Conservation (phyloP, 495 filamentous ascomycete genomes). For the Neurospora terricola region DNA sequence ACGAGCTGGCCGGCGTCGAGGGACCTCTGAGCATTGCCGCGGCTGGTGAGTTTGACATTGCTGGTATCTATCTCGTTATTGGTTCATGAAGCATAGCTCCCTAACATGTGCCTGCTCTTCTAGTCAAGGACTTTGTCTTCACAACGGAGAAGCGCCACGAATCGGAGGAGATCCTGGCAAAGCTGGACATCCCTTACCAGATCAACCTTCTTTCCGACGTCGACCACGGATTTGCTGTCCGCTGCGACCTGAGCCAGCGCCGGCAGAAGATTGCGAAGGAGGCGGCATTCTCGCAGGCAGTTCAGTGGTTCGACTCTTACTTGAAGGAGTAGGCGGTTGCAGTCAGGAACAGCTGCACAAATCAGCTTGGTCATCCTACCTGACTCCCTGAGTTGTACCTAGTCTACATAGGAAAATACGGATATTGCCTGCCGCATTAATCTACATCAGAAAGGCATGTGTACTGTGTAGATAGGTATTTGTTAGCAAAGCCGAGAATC, state of each 20-base stretch:
- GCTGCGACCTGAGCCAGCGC: not conserved
- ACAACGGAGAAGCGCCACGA: not conserved
- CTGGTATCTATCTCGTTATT: not conserved
- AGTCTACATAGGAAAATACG: no score
- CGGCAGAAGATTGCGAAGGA: not conserved
- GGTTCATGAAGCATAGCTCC: not conserved
- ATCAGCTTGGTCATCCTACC: no score
- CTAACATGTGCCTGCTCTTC: not conserved
- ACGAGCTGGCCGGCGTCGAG: not conserved
- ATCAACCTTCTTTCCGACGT: not conserved
- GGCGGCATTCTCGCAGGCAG: not conserved
- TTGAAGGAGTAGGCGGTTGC: not conserved
- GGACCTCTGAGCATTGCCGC: conserved; percentile 3
- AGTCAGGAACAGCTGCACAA: not conserved
- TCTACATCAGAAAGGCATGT: no score
- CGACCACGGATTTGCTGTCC: conserved; percentile 3
- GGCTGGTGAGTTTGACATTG: not conserved
- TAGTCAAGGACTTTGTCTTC: conserved; percentile 2
- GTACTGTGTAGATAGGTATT: no score
- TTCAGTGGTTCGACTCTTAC: not conserved
- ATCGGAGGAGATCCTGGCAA: conserved; percentile 4
- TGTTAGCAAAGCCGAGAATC: no score
- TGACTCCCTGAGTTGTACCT: no score
- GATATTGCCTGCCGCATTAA: no score
- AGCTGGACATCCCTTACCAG: conserved; percentile 2